Evolutionary conservation across 2,329 filamentous ascomycete species (phyloP).

Genomic region (Myriangium duriaei): DNA sequence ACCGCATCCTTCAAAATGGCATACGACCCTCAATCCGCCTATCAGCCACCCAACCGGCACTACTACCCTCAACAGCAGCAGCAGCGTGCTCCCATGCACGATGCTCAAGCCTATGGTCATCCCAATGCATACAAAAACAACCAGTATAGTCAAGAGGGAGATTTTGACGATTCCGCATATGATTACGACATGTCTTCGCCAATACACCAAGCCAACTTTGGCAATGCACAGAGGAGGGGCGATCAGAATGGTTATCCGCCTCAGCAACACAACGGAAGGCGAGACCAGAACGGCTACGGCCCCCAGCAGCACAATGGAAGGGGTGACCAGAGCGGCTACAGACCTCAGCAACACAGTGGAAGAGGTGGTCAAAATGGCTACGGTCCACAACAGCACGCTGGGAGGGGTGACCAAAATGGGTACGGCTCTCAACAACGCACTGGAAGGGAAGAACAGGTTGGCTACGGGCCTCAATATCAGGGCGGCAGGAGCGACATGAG

Average conservation of each 20-base stretch:
- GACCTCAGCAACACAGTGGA: slow-evolving; percentile 12
- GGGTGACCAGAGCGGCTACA: slow-evolving; percentile 5
- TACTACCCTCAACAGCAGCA: slow-evolving; percentile 21
- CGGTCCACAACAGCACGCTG: slow-evolving; percentile 7
- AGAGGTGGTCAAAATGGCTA: slow-evolving; percentile 3
- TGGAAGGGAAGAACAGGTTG: slow-evolving; percentile 9
- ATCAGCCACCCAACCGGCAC: slow-evolving; percentile 24
- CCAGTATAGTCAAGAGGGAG: not conserved
- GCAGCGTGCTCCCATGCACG: slow-evolving; percentile 15
- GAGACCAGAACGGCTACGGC: slow-evolving; percentile 3
- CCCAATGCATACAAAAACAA: not conserved
- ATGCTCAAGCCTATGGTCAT: slow-evolving; percentile 16
- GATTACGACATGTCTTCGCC: not conserved
- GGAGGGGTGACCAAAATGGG: slow-evolving; percentile 4
- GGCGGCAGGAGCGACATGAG: slow-evolving; percentile 5
- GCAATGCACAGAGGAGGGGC: not conserved
- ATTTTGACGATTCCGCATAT: not conserved
- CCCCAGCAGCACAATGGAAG: slow-evolving; percentile 1
- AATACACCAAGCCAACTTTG: not conserved
- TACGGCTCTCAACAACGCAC: slow-evolving; percentile 7
- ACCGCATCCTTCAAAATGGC: slow-evolving; percentile 22
- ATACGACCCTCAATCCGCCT: slow-evolving; percentile 26
- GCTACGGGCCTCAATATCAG: slow-evolving; percentile 17
- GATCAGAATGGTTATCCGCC: not conserved
- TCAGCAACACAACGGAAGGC: slow-evolving; percentile 8